phyloP scores from a whole-genome alignment of 2,329 filamentous ascomycete genomes.

The Myrmaecium sp. region DNA sequence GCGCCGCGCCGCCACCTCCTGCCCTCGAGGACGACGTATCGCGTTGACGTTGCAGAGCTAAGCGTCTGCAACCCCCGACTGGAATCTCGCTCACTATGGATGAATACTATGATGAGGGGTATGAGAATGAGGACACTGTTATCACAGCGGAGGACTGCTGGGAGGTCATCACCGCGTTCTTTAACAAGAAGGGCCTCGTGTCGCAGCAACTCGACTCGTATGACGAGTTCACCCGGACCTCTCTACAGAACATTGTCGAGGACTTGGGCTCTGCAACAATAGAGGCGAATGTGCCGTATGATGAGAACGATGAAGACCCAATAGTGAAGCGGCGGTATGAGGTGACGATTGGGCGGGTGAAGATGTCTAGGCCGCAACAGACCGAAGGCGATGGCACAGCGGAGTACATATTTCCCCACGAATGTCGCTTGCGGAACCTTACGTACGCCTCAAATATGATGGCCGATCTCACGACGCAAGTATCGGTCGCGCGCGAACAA shows the following conservation, averaged over 20 bases:
- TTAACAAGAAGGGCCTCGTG: constrained; percentile 86
- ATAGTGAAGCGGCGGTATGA: constrained; percentile 85
- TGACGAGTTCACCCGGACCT: constrained; percentile 88
- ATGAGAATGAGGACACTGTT: constrained; percentile 39
- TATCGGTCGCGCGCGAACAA: constrained; percentile 66
- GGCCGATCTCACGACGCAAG: constrained; percentile 71
- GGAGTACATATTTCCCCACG: constrained; percentile 74
- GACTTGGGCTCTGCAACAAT: constrained; percentile 86
- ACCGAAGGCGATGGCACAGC: constrained; percentile 86
- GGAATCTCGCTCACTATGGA: too few species aligned
- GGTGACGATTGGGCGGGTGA: constrained; percentile 81
- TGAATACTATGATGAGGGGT: constrained; percentile 44
- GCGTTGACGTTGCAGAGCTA: too few species aligned
- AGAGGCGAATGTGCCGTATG: constrained; percentile 73
- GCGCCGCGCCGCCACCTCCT: too few species aligned
- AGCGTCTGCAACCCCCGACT: too few species aligned
- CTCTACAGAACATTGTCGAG: constrained; percentile 84
- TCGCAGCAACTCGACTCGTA: constrained; percentile 98
- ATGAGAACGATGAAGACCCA: constrained; percentile 52
- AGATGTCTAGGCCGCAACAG: constrained; percentile 76
- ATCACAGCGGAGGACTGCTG: constrained; percentile 98
- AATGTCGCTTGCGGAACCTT: constrained; percentile 85
- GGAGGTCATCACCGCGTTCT: constrained; percentile 94
- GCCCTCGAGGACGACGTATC: too few species aligned
- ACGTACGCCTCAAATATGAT: constrained; percentile 91